Percentiles rank a stretch among this genome's conserved stretches.
Conservation (phyloP, 2,329 filamentous ascomycete genomes). For the Alternaria triticina region DNA sequence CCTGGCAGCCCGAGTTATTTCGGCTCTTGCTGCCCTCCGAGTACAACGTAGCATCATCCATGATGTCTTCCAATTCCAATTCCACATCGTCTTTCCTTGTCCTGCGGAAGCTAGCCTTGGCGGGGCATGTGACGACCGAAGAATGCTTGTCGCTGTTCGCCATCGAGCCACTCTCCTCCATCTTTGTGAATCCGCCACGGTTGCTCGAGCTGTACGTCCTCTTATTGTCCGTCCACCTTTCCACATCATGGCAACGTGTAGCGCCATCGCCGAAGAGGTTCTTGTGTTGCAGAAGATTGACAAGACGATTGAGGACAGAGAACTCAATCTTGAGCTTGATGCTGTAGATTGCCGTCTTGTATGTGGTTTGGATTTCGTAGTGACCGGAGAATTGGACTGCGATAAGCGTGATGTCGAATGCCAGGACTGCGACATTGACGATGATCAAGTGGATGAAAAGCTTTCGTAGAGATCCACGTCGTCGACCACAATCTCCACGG, state of each 20-base stretch:
- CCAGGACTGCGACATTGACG: conserved; percentile 48
- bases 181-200: neutral
- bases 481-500: conserved; percentile 9
- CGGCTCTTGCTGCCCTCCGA: neutral
- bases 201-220: neutral
- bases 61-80: neutral
- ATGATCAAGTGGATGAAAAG: conserved; percentile 36
- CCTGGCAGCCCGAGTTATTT: neutral
- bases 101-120: neutral
- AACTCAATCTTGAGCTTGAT: conserved; percentile 60
- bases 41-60: neutral
- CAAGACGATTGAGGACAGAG: conserved; percentile 54
- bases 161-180: neutral
- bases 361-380: conserved; percentile 48
- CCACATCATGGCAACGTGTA: neutral
- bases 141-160: neutral
- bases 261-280: neutral
- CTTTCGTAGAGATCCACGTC: neutral
- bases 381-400: conserved; percentile 47
- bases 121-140: neutral
- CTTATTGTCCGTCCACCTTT: neutral
- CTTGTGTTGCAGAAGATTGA: conserved; percentile 4
- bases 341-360: conserved; percentile 50
- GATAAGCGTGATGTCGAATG: conserved; percentile 48
- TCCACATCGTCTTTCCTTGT: neutral